These are phyloP conservation scores for Wallacemonas rigidus DNA, from an alignment of 208 protist genomes.

Conservation along the genomic window DNA sequence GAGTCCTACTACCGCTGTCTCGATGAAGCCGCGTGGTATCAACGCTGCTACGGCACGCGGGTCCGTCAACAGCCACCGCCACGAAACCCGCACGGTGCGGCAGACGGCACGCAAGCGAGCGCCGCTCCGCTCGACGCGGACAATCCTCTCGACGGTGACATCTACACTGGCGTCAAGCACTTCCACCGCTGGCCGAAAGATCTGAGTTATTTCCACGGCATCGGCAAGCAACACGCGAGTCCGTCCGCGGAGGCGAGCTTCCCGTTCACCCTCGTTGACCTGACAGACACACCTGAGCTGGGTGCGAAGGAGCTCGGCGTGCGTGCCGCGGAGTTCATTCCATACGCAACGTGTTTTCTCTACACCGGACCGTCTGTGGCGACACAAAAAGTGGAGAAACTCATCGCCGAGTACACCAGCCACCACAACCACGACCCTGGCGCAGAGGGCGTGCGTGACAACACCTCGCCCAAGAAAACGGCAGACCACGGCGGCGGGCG, in stretches of 20 bases:
- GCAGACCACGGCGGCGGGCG: not conserved
- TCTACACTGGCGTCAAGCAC: conserved; percentile 50
- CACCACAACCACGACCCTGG: conserved; percentile 9
- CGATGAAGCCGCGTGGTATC: conserved; percentile 76
- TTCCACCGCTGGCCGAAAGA: conserved; percentile 59
- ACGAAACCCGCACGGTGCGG: not conserved
- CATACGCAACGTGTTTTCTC: conserved; percentile 81
- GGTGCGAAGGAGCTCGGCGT: conserved; percentile 66
- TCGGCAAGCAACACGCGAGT: conserved; percentile 62
- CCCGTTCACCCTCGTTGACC: conserved; percentile 74
- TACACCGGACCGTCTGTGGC: conserved; percentile 72
- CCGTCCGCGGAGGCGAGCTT: conserved; percentile 51
- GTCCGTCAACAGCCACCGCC: conserved; percentile 14
- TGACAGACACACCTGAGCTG: conserved; percentile 57
- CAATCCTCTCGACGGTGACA: conserved; percentile 14
- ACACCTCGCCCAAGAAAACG: not conserved
- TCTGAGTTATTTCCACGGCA: conserved; percentile 75
- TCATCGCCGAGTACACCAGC: conserved; percentile 14
- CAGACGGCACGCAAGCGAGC: not conserved
- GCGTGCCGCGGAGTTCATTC: conserved; percentile 51
- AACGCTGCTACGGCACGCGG: conserved; percentile 40
- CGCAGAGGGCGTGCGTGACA: not conserved
- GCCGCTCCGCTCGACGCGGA: conserved; percentile 6
- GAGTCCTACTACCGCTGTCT: conserved; percentile 85
- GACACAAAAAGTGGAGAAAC: conserved; percentile 54